Conservation (phyloP, 768 basidiomycete genomes). For the Dendrothele bispora region DNA sequence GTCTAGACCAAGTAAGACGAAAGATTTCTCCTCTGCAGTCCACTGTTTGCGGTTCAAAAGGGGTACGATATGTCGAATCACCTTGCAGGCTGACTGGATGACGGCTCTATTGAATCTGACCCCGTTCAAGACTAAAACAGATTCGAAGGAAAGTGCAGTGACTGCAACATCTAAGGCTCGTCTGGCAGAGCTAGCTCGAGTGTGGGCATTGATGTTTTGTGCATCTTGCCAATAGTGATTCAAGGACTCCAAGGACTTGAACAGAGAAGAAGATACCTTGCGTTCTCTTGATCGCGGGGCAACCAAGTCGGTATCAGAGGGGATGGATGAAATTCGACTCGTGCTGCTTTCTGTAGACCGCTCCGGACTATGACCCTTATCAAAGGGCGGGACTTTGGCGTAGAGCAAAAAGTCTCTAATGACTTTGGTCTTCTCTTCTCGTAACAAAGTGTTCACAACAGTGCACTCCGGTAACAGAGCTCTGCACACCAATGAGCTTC, state of each 20-base stretch:
- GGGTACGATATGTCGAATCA: slow-evolving; percentile 35
- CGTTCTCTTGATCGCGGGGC: slow-evolving; percentile 59
- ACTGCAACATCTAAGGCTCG: slow-evolving; percentile 70
- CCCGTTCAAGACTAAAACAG: slow-evolving; percentile 64
- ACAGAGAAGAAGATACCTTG: slow-evolving; percentile 59
- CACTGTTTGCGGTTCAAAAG: slow-evolving; percentile 47
- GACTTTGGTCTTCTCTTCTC: slow-evolving; percentile 53
- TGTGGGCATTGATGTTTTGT: slow-evolving; percentile 31
- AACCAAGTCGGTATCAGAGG: slow-evolving; percentile 28
- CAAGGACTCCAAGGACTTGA: slow-evolving; percentile 59
- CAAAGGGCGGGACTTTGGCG: slow-evolving; percentile 56
- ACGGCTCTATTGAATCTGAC: slow-evolving; percentile 56
- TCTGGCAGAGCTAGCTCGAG: slow-evolving; percentile 64
- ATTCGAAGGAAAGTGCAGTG: slow-evolving; percentile 67
- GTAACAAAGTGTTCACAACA: slow-evolving; percentile 59
- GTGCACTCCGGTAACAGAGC: slow-evolving; percentile 68
- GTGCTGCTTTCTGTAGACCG: not conserved
- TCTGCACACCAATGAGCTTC: slow-evolving; percentile 44
- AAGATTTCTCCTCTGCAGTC: slow-evolving; percentile 60
- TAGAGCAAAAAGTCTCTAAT: slow-evolving; percentile 73
- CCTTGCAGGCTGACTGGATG: slow-evolving; percentile 61
- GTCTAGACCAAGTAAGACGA: slow-evolving; percentile 66
- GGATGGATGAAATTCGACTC: not conserved
- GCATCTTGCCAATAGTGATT: slow-evolving; percentile 44
- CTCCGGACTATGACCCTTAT: not conserved